These are phyloP conservation scores for Aspergillus ruber DNA, from an alignment of 2,329 filamentous ascomycete species.

Conservation along the genomic window DNA sequence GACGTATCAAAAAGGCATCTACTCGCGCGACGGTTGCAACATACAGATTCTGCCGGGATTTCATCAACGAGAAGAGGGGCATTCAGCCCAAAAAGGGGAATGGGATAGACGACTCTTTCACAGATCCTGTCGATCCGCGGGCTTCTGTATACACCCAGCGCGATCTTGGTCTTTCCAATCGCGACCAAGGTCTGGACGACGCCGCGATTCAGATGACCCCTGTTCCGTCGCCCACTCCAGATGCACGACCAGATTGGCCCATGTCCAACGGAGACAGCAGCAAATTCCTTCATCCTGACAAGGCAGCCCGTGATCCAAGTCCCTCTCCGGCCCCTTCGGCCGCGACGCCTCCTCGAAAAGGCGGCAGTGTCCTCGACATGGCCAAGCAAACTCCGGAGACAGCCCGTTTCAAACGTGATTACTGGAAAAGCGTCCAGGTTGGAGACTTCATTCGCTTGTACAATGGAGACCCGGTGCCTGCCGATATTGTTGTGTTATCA, in stretches of 20 bases:
- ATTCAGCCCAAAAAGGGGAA: conserved; percentile 30
- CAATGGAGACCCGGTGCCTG: conserved; percentile 91
- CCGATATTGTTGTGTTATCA: conserved; percentile 84
- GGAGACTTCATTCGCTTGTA: conserved; percentile 96
- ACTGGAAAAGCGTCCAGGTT: conserved; percentile 92
- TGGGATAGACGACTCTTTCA: conserved; percentile 60
- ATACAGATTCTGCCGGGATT: conserved; percentile 46
- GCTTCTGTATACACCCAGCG: conserved; percentile 51
- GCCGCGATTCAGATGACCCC: conserved; percentile 94
- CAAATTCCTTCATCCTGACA: conserved; percentile 25
- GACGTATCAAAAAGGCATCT: conserved; percentile 81
- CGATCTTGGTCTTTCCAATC: conserved; percentile 46
- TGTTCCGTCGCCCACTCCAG: conserved; percentile 71
- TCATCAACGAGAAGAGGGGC: conserved; percentile 44
- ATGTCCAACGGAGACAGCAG: conserved; percentile 23
- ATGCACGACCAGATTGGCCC: conserved; percentile 41
- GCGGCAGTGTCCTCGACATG: conserved; percentile 68
- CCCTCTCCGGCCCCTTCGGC: conserved; percentile 22
- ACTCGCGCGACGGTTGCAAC: conserved; percentile 56
- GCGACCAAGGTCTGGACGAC: conserved; percentile 33
- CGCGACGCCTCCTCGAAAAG: conserved; percentile 35
- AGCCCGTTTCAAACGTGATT: conserved; percentile 83
- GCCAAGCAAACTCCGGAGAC: conserved; percentile 58
- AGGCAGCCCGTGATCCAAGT: conserved; percentile 20
- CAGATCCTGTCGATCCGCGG: conserved; percentile 53